Evolutionary conservation across 2,329 filamentous ascomycete genomes (phyloP), one percentile per base, ranked within the genome.

Genomic region (Emergomyces africanus): DNA sequence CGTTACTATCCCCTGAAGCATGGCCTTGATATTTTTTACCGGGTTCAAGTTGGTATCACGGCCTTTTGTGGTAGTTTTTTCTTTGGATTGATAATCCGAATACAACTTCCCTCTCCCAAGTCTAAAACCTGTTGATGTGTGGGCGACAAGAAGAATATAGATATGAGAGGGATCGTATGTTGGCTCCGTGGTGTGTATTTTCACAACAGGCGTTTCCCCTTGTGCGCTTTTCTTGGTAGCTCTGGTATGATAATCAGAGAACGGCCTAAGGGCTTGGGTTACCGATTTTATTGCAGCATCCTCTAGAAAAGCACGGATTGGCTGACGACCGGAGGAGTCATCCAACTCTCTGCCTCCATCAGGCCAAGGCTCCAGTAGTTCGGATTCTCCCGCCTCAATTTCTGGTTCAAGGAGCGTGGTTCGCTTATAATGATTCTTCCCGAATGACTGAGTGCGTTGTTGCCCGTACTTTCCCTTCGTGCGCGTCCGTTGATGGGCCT

Each of bases 61-160:
- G 33, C 48, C 28, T 15, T 56, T 60, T 54, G 53, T 46, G 14
- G 35, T 46, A n/a, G 35, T 30, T 25, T 41, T 46, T 12, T 35
- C 30, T 28, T 46, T 61, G 3, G 41, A 20, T 33, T 44, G 54
- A 15, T 54, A 57, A 60, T 54, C 63, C 25, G 77, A 74, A 50
- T 77, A 78, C 1, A 83, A 70, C 64, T 73, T 76, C 64, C 84
- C 81, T 3, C 76, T 68, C 1, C 78, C 81, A 12, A 84, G 70
- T 37, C 70, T 74, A 61, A 79, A 75, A 0, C 77, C 77, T 0
- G 71, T 75, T 0, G 71, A 70, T 1, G 75, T 78, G 28, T 79
- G 78, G 0, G 81, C 81, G 14, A 83, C 78, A 15, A 84, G 69
- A 18, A 85, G 73, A 23, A 84, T 66, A 59, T 83, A 84, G 41